Percentiles rank a stretch among this genome's conserved stretches.
Evolutionary conservation across 73 alveolate genomes (phyloP).

Genomic region (Paramecium sexaurelia): DNA sequence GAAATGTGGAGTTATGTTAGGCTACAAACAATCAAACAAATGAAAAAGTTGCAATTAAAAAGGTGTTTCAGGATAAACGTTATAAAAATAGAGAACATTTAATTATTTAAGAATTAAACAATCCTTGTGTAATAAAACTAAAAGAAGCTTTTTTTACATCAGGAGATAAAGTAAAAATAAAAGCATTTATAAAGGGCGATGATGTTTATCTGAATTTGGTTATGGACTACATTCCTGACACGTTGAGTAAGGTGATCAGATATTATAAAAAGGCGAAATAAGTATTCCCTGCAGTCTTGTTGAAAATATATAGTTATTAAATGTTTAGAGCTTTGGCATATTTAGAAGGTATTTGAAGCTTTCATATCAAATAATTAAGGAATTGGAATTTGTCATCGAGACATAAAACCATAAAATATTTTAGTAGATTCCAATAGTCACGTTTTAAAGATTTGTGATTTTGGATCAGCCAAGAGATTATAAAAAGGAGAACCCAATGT

Average conservation of each 20-base stretch:
- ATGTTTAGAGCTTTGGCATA: conserved; percentile 86
- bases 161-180: conserved; percentile 69
- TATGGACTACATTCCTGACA: conserved; percentile 88
- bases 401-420: conserved; percentile 89
- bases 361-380: background rate
- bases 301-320: conserved; percentile 83
- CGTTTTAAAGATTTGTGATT: conserved; percentile 87
- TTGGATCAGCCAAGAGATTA: conserved; percentile 95
- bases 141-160: conserved; percentile 75
- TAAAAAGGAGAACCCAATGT: conserved; percentile 91
- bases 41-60: conserved; percentile 88
- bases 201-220: conserved; percentile 86
- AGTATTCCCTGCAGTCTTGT: conserved; percentile 76
- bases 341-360: conserved; percentile 68
- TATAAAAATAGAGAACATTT: conserved; percentile 89
- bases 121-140: conserved; percentile 81
- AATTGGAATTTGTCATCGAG: conserved; percentile 86
- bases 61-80: conserved; percentile 85
- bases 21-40: conserved; percentile 81
- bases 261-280: conserved; percentile 74
- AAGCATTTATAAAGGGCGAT: background rate
- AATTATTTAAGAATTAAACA: conserved; percentile 81
- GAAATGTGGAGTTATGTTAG: background rate
- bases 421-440: conserved; percentile 80
- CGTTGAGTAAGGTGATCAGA: conserved; percentile 77